Conservation (phyloP, 495 filamentous ascomycete genomes). For the Neurospora sp. region DNA sequence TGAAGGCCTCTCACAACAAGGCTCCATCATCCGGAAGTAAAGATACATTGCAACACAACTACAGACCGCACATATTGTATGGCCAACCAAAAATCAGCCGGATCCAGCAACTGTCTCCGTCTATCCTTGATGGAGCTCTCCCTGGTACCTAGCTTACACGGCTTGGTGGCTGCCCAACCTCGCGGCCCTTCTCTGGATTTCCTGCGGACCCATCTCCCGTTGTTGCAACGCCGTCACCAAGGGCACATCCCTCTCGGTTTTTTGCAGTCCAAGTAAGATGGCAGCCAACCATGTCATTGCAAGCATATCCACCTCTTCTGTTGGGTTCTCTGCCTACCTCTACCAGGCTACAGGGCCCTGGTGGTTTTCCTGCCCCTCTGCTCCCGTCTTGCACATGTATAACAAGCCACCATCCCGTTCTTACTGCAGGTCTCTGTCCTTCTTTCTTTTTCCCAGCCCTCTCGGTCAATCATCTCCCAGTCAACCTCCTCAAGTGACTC, state of each 20-base stretch:
- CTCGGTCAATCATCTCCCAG: constrained; percentile 13
- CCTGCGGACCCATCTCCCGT: constrained; percentile 2
- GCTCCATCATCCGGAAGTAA: neutral
- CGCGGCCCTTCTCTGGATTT: constrained; percentile 1
- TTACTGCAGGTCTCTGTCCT: constrained; percentile 1
- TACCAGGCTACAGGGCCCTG: neutral
- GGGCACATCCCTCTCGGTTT: neutral
- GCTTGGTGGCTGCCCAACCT: constrained; percentile 10
- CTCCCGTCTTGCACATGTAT: constrained; percentile 15
- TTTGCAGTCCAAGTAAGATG: constrained; percentile 7
- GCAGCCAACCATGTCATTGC: constrained; percentile 8
- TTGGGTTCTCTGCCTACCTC: neutral
- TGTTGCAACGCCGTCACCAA: constrained; percentile 2
- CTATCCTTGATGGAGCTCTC: neutral
- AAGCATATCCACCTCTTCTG: neutral
- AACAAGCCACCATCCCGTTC: constrained; percentile 21
- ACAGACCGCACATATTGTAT: neutral
- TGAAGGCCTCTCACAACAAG: neutral
- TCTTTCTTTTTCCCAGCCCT: constrained; percentile 11
- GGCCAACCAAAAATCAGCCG: constrained; percentile 5
- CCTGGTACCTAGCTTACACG: neutral
- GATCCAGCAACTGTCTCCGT: constrained; percentile 2
- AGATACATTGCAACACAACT: neutral
- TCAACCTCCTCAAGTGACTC: constrained; percentile 29
- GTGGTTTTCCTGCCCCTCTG: neutral